These are phyloP conservation scores for Chrysoporthe cubensis DNA, from an alignment of 2,329 filamentous ascomycete species.

Conservation along the genomic window DNA sequence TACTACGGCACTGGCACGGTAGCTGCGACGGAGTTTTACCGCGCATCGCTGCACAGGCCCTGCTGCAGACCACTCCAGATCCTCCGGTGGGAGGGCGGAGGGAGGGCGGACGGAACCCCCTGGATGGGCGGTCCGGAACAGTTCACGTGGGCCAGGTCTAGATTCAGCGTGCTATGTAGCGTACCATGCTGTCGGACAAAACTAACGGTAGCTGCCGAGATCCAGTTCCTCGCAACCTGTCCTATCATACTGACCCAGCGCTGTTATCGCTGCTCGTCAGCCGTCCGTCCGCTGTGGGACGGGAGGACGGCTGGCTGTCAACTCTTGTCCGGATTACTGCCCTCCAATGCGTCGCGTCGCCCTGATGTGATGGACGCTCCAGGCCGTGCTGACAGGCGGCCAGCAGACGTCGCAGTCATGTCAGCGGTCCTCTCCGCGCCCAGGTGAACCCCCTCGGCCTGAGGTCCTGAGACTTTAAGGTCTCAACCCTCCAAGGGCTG, in stretches of 20 bases:
- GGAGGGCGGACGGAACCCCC: neutral
- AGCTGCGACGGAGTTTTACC: neutral
- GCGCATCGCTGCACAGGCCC: neutral
- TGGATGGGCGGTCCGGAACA: neutral
- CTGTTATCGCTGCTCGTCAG: neutral
- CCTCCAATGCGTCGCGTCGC: neutral
- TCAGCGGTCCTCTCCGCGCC: neutral
- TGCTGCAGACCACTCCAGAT: constrained; percentile 5
- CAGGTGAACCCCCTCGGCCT: neutral
- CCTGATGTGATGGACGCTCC: too few species aligned
- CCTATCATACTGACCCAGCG: neutral
- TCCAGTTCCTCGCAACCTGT: neutral
- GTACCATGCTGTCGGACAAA: neutral
- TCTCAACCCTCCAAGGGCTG: neutral
- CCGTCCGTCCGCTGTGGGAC: neutral
- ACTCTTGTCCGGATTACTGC: too few species aligned
- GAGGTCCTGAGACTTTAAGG: neutral
- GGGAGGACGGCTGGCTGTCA: neutral
- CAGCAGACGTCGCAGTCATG: neutral
- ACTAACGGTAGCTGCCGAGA: constrained; percentile 7
- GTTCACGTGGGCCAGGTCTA: constrained; percentile 3
- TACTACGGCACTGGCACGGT: neutral
- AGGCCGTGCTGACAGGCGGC: neutral
- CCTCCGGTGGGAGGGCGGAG: neutral
- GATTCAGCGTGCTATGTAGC: neutral